Evolutionary conservation across 805 yeast genomes (phyloP).

Genomic region (Saturnispora serradocipensis): DNA sequence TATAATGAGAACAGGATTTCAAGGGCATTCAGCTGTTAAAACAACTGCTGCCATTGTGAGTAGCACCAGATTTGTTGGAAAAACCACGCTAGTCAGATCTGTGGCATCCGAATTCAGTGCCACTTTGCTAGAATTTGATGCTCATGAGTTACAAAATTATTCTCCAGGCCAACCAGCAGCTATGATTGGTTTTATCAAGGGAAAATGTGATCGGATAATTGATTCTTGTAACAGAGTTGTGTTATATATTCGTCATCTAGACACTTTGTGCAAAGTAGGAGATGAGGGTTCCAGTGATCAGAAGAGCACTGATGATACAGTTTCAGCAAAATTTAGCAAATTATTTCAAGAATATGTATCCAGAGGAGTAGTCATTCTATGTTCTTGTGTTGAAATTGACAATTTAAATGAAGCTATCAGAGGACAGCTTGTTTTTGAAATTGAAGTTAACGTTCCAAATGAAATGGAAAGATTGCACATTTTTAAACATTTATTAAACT

Average conservation of each 20-base stretch:
- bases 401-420: slow-evolving; percentile 56
- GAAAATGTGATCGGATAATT: slow-evolving; percentile 59
- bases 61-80: slow-evolving; percentile 69
- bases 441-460: slow-evolving; percentile 65
- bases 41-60: slow-evolving; percentile 65
- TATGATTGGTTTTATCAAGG: slow-evolving; percentile 68
- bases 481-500: slow-evolving; percentile 39
- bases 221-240: slow-evolving; percentile 39
- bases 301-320: slow-evolving; percentile 27
- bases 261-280: slow-evolving; percentile 55
- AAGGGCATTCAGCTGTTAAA: slow-evolving; percentile 32
- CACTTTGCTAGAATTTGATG: slow-evolving; percentile 60
- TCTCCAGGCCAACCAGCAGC: slow-evolving; percentile 56
- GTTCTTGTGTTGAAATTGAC: slow-evolving; percentile 63
- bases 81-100: slow-evolving; percentile 51
- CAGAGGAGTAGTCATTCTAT: slow-evolving; percentile 45
- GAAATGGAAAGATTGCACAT: slow-evolving; percentile 66
- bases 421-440: slow-evolving; percentile 65
- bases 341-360: slow-evolving; percentile 45
- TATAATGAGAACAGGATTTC: slow-evolving; percentile 44
- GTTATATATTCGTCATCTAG: slow-evolving; percentile 62
- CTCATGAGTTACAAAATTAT: slow-evolving; percentile 53
- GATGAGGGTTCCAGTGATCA: slow-evolving; percentile 41
- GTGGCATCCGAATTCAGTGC: slow-evolving; percentile 52
- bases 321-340: slow-evolving; percentile 47